Base-by-base conservation (phyloP, 2,329 filamentous ascomycete species). In the Sarocladium kiliense region DNA sequence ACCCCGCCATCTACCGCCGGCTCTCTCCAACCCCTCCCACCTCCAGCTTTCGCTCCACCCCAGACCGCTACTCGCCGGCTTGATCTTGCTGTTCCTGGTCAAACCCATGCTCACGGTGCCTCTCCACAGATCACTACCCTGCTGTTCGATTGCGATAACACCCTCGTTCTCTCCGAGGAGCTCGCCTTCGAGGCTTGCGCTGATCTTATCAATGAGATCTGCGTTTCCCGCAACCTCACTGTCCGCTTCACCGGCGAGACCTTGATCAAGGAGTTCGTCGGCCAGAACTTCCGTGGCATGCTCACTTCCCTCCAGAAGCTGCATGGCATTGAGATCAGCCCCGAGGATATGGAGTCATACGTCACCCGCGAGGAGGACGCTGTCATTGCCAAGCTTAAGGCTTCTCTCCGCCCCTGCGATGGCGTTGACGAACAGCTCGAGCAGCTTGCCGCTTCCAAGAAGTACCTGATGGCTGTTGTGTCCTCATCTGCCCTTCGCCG, bases 251-350 rank as follows among this genome's bases (percentile, higher is more conserved):
- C 88, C 3, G 88, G 88, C 66, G 82, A 86, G 49, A 79, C 84
- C 58, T 85, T 96, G 60, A 89, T 96, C 74, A 77, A 79, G 63
- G 89, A 96, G 74, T 96, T 95, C 66, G 90, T 96, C 63, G 91
- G 92, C 64, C 88, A 94, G 71, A 96, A 95, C 81, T 96, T 96
- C 81, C 89, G 91, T 63, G 89, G 90, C 73, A 96, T 96, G 89
- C 86, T 96, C 74, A 72, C 77, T 57, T 84, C 83, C 58, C 83
- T 96, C 58, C 85, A 91, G 72, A 75, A 84, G 70, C 87, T 88
- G 71, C 85, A 89, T 78, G 77, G 79, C 71, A 93, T 96, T 73
- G 74, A 79, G 54, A 82, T 96, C 73, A 64, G 72, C 25, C 70
- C 78, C 19, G 84, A 82, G 2, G 88, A 95, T 66, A 73, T 91